Evolutionary conservation across 202 grass and related monocot genomes (phyloP).

Genomic region (Dendrocalamus latiflorus): DNA sequence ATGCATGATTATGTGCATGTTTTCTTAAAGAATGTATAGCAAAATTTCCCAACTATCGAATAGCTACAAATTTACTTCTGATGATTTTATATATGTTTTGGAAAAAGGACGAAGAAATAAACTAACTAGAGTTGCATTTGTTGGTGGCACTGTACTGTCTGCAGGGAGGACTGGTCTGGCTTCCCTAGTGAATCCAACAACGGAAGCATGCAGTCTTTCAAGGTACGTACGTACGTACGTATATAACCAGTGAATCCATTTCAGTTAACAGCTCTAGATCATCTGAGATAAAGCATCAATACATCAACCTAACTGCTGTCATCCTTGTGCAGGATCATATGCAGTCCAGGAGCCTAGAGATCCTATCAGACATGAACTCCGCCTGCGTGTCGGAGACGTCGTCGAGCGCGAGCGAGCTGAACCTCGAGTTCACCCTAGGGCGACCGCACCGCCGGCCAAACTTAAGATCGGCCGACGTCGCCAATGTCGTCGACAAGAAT

Average conservation of each 20-base stretch:
- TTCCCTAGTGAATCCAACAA: conserved; percentile 45
- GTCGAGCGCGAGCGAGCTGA: conserved; percentile 43
- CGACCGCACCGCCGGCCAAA: conserved; percentile 23
- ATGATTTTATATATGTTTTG: background rate
- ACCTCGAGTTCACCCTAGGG: conserved; percentile 68
- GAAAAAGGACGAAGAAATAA: background rate
- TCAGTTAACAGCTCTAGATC: background rate
- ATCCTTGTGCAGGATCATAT: conserved; percentile 30
- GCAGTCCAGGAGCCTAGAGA: conserved; percentile 59
- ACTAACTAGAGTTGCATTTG: background rate
- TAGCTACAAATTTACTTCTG: background rate
- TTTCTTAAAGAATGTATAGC: background rate
- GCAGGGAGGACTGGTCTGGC: conserved; percentile 45
- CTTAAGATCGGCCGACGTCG: background rate
- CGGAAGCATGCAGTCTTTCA: conserved; percentile 46
- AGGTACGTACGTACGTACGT: conserved; percentile 31
- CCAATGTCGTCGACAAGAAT: background rate
- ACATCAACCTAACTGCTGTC: background rate
- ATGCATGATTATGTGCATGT: background rate
- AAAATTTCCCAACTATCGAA: background rate
- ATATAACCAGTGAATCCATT: background rate
- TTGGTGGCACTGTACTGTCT: background rate
- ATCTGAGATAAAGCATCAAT: background rate
- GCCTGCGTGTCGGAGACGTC: conserved; percentile 57
- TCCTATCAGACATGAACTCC: conserved; percentile 64